Evolutionary conservation across 805 yeast genomes (phyloP).

Genomic region (Metschnikowia rubicola): DNA sequence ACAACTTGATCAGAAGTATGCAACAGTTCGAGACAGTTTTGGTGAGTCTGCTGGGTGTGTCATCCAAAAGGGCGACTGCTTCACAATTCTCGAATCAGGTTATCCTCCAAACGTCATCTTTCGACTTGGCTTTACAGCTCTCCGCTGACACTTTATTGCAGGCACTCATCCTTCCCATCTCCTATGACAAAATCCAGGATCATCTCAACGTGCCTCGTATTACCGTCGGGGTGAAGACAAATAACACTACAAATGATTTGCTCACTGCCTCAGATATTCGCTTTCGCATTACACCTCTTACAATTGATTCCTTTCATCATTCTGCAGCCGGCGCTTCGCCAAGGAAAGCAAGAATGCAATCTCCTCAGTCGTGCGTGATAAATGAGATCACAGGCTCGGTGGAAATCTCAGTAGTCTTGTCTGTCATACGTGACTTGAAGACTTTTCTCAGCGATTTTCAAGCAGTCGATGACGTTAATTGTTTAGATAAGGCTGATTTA

Average conservation of each 20-base stretch:
- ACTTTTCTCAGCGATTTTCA: neutral
- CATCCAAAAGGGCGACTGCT: too few relatives aligned
- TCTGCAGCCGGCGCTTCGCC: neutral
- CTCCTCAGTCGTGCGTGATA: too few relatives aligned
- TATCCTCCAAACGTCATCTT: constrained; percentile 39
- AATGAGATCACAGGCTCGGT: too few relatives aligned
- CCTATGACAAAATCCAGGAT: constrained; percentile 35
- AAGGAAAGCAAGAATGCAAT: too few relatives aligned
- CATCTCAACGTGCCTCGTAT: constrained; percentile 34
- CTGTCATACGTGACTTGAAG: neutral
- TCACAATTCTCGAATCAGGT: constrained; percentile 19
- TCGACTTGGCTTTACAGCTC: constrained; percentile 24
- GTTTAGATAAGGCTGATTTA: neutral
- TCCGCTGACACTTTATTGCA: constrained; percentile 19
- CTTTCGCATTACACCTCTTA: constrained; percentile 23
- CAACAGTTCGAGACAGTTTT: neutral
- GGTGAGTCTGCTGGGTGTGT: too few relatives aligned
- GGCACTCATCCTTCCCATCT: constrained; percentile 40
- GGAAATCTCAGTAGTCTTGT: too few relatives aligned
- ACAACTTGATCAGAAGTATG: constrained; percentile 1
- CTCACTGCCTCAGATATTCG: constrained; percentile 25
- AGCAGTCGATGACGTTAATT: constrained; percentile 1
- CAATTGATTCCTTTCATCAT: constrained; percentile 19
- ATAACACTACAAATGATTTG: constrained; percentile 12
- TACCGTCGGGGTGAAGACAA: neutral